These are phyloP conservation scores for Tulasnella sp. DNA, from an alignment of 768 basidiomycete species.

Conservation along the genomic window DNA sequence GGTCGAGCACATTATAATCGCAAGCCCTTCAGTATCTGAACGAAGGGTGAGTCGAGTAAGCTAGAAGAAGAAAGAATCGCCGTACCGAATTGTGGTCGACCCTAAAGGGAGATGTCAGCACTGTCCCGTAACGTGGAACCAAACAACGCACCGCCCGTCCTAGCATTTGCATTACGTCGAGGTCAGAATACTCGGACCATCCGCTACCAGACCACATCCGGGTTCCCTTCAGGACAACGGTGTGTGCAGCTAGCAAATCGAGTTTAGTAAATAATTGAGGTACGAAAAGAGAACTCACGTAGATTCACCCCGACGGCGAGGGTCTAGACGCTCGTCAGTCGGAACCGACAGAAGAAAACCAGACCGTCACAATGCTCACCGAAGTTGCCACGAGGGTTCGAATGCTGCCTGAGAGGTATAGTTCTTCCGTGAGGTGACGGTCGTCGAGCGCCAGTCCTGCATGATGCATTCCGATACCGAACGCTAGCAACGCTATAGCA, in stretches of 20 bases:
- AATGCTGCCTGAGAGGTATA: conserved; percentile 52
- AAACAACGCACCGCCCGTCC: conserved; percentile 62
- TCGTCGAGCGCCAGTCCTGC: conserved; percentile 72
- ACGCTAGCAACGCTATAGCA: conserved; percentile 43
- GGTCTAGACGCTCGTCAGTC: conserved; percentile 43
- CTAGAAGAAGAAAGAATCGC: neutral
- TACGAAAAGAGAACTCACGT: conserved; percentile 39
- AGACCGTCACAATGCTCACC: conserved; percentile 37
- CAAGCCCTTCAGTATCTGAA: conserved; percentile 69
- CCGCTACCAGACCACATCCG: conserved; percentile 58
- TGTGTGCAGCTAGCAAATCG: conserved; percentile 58
- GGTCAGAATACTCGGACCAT: conserved; percentile 73
- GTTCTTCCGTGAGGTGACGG: conserved; percentile 55
- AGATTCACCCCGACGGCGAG: conserved; percentile 94
- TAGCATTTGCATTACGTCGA: conserved; percentile 94
- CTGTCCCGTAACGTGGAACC: neutral
- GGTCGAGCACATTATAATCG: conserved; percentile 69
- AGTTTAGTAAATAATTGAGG: neutral
- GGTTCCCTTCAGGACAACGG: conserved; percentile 88
- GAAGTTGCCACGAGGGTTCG: conserved; percentile 72
- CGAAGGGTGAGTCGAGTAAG: neutral
- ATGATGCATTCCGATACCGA: conserved; percentile 84
- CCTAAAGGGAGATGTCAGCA: conserved; percentile 33
- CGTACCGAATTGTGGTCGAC: conserved; percentile 80
- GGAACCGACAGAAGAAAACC: neutral